phyloP scores from a whole-genome alignment of 441 rosid genomes.

The Populus hybrid region DNA sequence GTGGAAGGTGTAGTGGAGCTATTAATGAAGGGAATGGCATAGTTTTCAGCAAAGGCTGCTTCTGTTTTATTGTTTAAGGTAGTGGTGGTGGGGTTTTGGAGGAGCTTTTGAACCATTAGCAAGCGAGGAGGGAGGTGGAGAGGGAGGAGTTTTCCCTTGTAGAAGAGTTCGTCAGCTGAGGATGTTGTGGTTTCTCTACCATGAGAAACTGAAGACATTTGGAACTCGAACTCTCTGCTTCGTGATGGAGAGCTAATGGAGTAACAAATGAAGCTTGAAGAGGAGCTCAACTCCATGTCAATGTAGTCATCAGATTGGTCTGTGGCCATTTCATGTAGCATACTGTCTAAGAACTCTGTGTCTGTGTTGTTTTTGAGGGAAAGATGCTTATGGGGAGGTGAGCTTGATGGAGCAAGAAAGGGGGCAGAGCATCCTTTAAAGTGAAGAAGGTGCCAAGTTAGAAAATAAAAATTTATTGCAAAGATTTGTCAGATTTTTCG shows the following conservation, averaged over 20 bases:
- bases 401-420: slow-evolving; percentile 34
- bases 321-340: slow-evolving; percentile 26
- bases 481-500: slow-evolving; percentile 31
- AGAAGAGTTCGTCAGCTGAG: slow-evolving; percentile 95
- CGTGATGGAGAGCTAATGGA: slow-evolving; percentile 52
- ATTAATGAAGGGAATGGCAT: slow-evolving; percentile 17
- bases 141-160: slow-evolving; percentile 91
- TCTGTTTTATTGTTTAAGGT: slow-evolving; percentile 12
- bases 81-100: slow-evolving; percentile 36
- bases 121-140: slow-evolving; percentile 85
- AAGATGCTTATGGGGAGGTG: slow-evolving; percentile 33
- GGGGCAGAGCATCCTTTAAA: slow-evolving; percentile 62
- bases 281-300: slow-evolving; percentile 64
- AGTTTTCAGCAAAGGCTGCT: slow-evolving; percentile 22
- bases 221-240: slow-evolving; percentile 77
- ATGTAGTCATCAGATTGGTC: slow-evolving; percentile 56
- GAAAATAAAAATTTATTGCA: slow-evolving; percentile 19
- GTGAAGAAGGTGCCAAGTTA: slow-evolving; percentile 41
- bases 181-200: slow-evolving; percentile 39
- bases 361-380: slow-evolving; percentile 12
- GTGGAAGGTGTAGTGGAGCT: slow-evolving; percentile 28
- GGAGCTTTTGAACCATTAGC: slow-evolving; percentile 69
- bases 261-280: slow-evolving; percentile 41
- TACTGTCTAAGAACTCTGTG: slow-evolving; percentile 12
- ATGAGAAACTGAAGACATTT: slow-evolving; percentile 49